Percentiles rank a stretch among this genome's conserved stretches.
These are phyloP conservation scores for Reticulascus tulasneorum DNA, from an alignment of 2,329 filamentous ascomycete species.

Conservation along the genomic window DNA sequence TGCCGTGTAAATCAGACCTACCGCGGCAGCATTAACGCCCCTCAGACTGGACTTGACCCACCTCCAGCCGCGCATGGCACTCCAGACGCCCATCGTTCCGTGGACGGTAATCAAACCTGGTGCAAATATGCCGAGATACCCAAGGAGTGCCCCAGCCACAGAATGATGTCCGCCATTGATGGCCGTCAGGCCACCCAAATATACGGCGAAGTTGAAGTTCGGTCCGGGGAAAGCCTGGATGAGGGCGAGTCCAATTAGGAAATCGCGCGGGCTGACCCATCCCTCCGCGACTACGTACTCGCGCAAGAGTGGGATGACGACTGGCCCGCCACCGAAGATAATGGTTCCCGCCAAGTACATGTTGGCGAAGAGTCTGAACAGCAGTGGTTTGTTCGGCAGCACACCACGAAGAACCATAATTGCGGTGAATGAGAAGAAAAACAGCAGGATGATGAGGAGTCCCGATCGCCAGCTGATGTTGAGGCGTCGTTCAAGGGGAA, in stretches of 20 bases:
- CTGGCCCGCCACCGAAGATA: conserved; percentile 61
- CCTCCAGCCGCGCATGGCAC: conserved; percentile 37
- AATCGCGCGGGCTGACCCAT: conserved; percentile 68
- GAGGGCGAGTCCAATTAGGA: conserved; percentile 68
- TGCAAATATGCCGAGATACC: conserved; percentile 47
- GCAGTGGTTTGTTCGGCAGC: conserved; percentile 34
- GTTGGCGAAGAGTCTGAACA: conserved; percentile 64
- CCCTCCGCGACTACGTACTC: conserved; percentile 62
- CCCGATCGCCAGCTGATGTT: conserved; percentile 43
- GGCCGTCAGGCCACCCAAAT: conserved; percentile 48
- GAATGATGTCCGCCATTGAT: conserved; percentile 30
- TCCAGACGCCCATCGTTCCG: conserved; percentile 54
- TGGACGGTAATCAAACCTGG: conserved; percentile 47
- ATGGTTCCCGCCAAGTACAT: conserved; percentile 71
- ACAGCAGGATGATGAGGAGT: conserved; percentile 36
- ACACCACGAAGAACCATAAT: conserved; percentile 50
- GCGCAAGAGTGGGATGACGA: conserved; percentile 60
- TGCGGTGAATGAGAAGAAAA: conserved; percentile 53
- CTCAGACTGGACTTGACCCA: conserved; percentile 47
- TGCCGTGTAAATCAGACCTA: conserved; percentile 60
- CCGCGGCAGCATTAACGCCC: conserved; percentile 56
- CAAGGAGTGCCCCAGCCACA: conserved; percentile 45
- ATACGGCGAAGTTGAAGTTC: conserved; percentile 48
- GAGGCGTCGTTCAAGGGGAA: conserved; percentile 29
- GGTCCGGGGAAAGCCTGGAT: conserved; percentile 62